Evolutionary conservation across 164 flowering plant genomes (phyloP), one percentile per base, ranked within the genome.

Genomic region (Malania oleifera): DNA sequence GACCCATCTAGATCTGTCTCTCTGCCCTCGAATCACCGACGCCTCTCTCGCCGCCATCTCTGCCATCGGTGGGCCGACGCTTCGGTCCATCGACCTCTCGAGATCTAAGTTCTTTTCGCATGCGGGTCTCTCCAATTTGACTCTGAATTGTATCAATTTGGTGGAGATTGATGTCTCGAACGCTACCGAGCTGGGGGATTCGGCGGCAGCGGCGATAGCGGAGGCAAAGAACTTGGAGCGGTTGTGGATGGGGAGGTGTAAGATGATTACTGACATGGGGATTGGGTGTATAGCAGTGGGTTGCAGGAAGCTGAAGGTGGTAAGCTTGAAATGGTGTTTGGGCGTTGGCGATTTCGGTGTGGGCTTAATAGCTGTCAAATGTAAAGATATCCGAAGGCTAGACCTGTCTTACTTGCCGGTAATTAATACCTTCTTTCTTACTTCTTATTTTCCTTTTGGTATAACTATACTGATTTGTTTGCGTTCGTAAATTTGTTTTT

Each of bases 241-340:
- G 71, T 64, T 91, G 73, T 76, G 84, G 85, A 41, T 91, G 67
- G 84, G 64, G 61, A 80, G 96, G 83, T 88, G 98, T 60, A 88
- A 82, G 61, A 18, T 62, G 68, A 54, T 91, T 17, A 81, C 93
- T 12, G 98, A 91, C 73, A 77, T 91, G 62, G 98, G 98, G 40
- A 66, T 91, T 35, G 95, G 91, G 12, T 86, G 98, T 71, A 77
- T 91, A 20, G 96, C 96, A 0, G 96, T 91, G 48, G 96, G 96
- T 20, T 91, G 98, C 53, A 62, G 63, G 72, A 88, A 80, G 70
- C 34, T 91, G 80, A 84, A 54, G 71, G n/a, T 74, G 53, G 50
- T 91, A 31, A 73, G 77, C 75, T 68, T 91, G 78, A 91, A 73
- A 56, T 88, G 95, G 96, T 91, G 96, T 67, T 63, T 84, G 52